Evolutionary conservation across 768 basidiomycete genomes (phyloP).

Genomic region (Phylloporus sp.): DNA sequence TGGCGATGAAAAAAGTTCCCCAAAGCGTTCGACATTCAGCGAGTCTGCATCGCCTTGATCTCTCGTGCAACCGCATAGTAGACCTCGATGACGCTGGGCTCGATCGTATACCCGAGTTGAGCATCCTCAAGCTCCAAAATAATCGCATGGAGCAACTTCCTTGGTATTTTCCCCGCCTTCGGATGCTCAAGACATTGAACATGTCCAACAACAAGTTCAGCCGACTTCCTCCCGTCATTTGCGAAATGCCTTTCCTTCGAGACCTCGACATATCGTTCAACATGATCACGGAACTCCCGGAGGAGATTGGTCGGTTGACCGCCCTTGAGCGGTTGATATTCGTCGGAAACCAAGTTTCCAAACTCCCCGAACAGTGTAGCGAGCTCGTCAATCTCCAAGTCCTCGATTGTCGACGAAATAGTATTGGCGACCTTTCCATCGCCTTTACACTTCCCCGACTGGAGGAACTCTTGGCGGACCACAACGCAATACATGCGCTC

Average conservation of each 20-base stretch:
- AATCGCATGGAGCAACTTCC: slow-evolving; percentile 88
- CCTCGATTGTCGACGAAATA: slow-evolving; percentile 85
- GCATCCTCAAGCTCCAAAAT: slow-evolving; percentile 74
- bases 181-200: slow-evolving; percentile 70
- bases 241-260: slow-evolving; percentile 62
- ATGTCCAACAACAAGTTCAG: slow-evolving; percentile 95
- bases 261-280: slow-evolving; percentile 97
- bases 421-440: slow-evolving; percentile 66
- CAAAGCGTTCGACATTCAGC: slow-evolving; percentile 70
- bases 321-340: slow-evolving; percentile 69
- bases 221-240: slow-evolving; percentile 67
- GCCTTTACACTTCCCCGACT: slow-evolving; percentile 68
- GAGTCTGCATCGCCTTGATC: slow-evolving; percentile 74
- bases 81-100: slow-evolving; percentile 85
- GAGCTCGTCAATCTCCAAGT: slow-evolving; percentile 55
- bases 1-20: slow-evolving; percentile 94
- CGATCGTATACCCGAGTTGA: slow-evolving; percentile 67
- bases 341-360: slow-evolving; percentile 78
- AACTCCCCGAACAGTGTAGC: slow-evolving; percentile 59
- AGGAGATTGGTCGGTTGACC: slow-evolving; percentile 65
- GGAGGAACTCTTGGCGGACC: slow-evolving; percentile 65
- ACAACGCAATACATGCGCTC: slow-evolving; percentile 77
- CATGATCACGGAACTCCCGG: slow-evolving; percentile 73
- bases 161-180: slow-evolving; percentile 74
- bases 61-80: slow-evolving; percentile 86